Percentiles rank a stretch among this genome's conserved stretches.
Conservation (phyloP, 176 grass and related monocot genomes). For the Carex littledalei region DNA sequence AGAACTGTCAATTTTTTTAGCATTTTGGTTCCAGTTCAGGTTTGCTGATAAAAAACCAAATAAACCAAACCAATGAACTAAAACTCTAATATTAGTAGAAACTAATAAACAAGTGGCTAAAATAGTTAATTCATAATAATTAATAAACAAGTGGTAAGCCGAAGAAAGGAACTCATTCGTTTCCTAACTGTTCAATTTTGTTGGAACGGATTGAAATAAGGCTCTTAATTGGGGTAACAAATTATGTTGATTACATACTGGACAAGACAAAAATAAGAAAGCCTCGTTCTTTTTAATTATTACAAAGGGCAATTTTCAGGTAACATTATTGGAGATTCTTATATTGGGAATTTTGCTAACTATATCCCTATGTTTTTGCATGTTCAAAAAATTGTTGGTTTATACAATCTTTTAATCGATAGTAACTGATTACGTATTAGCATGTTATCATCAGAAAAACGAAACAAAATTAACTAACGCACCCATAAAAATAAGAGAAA, state of each 20-base stretch:
- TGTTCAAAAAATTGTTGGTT: neutral
- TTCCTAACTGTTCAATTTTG: no score
- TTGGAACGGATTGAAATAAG: no score
- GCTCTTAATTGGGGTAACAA: no score
- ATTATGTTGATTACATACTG: no score
- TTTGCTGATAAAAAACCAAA: neutral
- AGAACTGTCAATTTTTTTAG: neutral
- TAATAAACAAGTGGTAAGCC: no score
- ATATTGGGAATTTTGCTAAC: neutral
- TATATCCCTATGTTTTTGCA: neutral
- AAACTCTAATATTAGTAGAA: neutral
- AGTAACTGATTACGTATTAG: neutral
- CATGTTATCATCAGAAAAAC: neutral
- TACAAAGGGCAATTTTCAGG: neutral
- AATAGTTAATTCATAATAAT: no score
- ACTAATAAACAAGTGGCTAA: no score
- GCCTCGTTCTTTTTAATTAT: neutral
- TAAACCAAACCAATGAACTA: neutral
- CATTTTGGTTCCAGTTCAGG: neutral
- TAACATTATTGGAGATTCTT: neutral
- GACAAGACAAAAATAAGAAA: neutral
- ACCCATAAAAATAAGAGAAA: neutral
- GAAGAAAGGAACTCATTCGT: no score
- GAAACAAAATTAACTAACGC: neutral
- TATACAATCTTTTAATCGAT: neutral